Percentiles rank a stretch among this genome's conserved stretches.
Conservation (phyloP, 2,329 filamentous ascomycete genomes). For the Microcyclospora pomicola region DNA sequence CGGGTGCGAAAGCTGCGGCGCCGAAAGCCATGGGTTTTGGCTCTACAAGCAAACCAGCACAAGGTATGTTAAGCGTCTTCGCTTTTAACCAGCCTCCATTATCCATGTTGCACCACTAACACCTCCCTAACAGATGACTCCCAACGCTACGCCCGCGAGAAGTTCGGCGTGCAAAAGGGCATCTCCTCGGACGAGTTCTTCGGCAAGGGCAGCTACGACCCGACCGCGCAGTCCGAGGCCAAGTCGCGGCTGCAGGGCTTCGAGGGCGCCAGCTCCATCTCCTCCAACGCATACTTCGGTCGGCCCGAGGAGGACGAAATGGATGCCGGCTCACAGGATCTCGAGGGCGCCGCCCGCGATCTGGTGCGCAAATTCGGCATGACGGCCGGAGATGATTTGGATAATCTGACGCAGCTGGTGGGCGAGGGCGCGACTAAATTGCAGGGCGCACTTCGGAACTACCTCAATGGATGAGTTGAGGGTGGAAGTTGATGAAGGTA, state of each 20-base stretch:
- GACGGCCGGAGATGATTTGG: slow-evolving; percentile 87
- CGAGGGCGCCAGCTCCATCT: slow-evolving; percentile 82
- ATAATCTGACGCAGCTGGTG: slow-evolving; percentile 70
- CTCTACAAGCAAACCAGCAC: slow-evolving; percentile 48
- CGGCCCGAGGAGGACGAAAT: slow-evolving; percentile 63
- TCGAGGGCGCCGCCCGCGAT: slow-evolving; percentile 89
- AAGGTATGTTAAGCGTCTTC: slow-evolving; percentile 46
- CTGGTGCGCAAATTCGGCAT: slow-evolving; percentile 91
- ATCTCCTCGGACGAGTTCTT: slow-evolving; percentile 99
- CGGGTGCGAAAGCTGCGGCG: slow-evolving; percentile 37
- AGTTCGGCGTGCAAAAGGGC: slow-evolving; percentile 85
- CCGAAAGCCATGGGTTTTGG: slow-evolving; percentile 68
- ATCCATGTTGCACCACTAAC: neutral
- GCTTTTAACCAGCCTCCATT: neutral
- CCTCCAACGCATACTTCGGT: slow-evolving; percentile 94
- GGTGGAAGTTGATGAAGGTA: too few species aligned
- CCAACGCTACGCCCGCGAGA: slow-evolving; percentile 68
- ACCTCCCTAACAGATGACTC: slow-evolving; percentile 45
- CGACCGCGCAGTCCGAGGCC: slow-evolving; percentile 66
- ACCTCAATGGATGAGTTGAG: slow-evolving; percentile 18
- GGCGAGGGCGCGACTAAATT: slow-evolving; percentile 76
- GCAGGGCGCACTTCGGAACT: slow-evolving; percentile 45
- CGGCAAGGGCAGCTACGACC: slow-evolving; percentile 75
- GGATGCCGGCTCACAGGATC: slow-evolving; percentile 57
- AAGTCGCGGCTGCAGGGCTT: slow-evolving; percentile 81